These are phyloP conservation scores for Pythium dissotocum DNA, from an alignment of 352 stramenopile genomes.

Conservation along the genomic window DNA sequence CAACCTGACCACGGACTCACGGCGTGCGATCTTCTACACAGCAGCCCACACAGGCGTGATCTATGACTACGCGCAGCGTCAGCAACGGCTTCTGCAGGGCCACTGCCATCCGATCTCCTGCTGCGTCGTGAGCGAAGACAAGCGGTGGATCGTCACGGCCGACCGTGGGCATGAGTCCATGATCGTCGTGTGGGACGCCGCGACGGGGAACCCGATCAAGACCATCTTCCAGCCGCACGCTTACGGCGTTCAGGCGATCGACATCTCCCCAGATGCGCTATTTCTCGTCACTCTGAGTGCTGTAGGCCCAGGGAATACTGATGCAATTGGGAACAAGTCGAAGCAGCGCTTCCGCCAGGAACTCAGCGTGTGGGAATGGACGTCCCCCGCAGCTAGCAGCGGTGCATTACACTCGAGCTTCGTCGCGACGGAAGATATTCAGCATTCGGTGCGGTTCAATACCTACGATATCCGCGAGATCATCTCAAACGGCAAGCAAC, in stretches of 20 bases:
- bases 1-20: conserved; percentile 69
- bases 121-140: conserved; percentile 90
- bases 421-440: conserved; percentile 74
- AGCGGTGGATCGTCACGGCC: conserved; percentile 92
- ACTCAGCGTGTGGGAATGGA: conserved; percentile 90
- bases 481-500: conserved; percentile 84
- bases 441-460: conserved; percentile 89
- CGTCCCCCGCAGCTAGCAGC: conserved; percentile 33
- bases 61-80: conserved; percentile 89
- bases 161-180: conserved; percentile 87
- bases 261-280: conserved; percentile 88
- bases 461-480: conserved; percentile 87
- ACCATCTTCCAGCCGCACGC: conserved; percentile 88
- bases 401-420: conserved; percentile 55
- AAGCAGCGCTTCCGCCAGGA: conserved; percentile 67
- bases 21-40: conserved; percentile 89
- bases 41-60: conserved; percentile 91
- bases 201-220: conserved; percentile 86
- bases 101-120: conserved; percentile 92
- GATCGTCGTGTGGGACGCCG: conserved; percentile 91
- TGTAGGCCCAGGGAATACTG: conserved; percentile 27
- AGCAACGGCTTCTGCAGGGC: conserved; percentile 88
- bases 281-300: conserved; percentile 87
- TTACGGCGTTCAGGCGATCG: conserved; percentile 78
- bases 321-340: not conserved